Base-by-base conservation (phyloP, 2,329 filamentous ascomycete species). In the Simplicillium aogashimaense region DNA sequence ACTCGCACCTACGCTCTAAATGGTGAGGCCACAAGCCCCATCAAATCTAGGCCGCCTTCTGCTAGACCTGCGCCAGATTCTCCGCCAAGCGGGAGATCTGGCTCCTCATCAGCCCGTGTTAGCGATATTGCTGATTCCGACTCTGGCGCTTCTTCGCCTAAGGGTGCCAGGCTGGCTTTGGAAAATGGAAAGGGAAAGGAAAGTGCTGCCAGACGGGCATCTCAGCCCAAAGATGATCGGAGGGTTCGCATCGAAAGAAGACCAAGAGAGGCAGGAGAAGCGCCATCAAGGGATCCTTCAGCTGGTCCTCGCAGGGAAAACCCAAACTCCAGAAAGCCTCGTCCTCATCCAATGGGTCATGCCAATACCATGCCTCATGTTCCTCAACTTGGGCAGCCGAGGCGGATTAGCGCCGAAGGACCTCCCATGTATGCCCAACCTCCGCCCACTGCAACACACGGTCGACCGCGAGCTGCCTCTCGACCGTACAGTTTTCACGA, bases 1-100 rank as follows among this genome's bases (percentile, higher is more conserved):
- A 64, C 59, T 35, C 58, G 61, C 25, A 54, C 52, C 37, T 76
- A 74, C 56, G 72, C 72, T 47, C 58, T 58, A 29, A 72, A 69
- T 25, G 57, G 64, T 39, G 65, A 60, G n/a, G 56, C 63, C 25
- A 41, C 43, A 29, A 66, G 64, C 47, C 66, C 68, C 9, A 54
- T 50, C 38, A 18, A 15, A 17, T 8, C 33, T 17, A 32, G 31
- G n/a, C 33, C 41, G 37, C 34, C 37, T 13, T 73, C 69, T 46
- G 65, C 74, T 50, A 64, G 63, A 28, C 65, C 73, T 50, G 66
- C 15, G 56, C 70, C 46, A 70, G 65, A 52, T 60, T 67, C 34
- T 65, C 69, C 45, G 65, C 52, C 40, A 63, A 68, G 33, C 55
- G 52, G 44, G 52, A 53, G 30, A 47, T 52, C 13, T 41, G 52